Conservation (phyloP, 176 grass and related monocot genomes). For the Dendrocalamus sinicus region DNA sequence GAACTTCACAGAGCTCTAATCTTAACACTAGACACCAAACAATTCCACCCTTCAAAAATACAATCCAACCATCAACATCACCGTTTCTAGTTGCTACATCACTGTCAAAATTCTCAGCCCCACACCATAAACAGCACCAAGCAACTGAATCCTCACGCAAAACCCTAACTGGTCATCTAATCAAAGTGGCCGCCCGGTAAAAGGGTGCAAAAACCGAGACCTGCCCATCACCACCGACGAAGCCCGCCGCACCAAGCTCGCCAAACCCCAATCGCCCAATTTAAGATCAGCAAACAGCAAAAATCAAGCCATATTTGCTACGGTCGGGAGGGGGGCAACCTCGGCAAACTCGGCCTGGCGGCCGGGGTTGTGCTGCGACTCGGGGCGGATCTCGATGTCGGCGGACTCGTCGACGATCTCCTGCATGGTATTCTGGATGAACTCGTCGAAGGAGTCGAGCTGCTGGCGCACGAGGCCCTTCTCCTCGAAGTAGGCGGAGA, state of each 20-base stretch:
- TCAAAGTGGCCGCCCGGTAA: background rate
- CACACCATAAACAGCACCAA: background rate
- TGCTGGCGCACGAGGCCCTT: constrained; percentile 96
- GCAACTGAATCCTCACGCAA: background rate
- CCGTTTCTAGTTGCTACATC: background rate
- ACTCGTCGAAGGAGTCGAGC: constrained; percentile 96
- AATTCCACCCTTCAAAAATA: constrained; percentile 1
- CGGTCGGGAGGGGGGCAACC: constrained; percentile 45
- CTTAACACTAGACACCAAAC: constrained; percentile 19
- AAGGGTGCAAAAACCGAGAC: background rate
- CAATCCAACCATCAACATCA: background rate
- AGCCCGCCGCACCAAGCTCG: constrained; percentile 11
- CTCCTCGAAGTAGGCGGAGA: constrained; percentile 98
- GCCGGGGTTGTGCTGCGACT: constrained; percentile 97
- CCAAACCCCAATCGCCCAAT: constrained; percentile 31
- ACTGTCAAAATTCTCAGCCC: background rate
- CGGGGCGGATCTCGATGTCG: constrained; percentile 92
- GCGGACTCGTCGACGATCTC: constrained; percentile 95
- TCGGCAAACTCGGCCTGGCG: constrained; percentile 93
- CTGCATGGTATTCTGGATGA: constrained; percentile 98
- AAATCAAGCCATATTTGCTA: constrained; percentile 43
- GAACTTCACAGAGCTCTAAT: background rate
- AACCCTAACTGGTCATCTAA: constrained; percentile 37
- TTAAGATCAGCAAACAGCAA: constrained; percentile 46
- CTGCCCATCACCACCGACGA: background rate